A percentile compares a stretch with the other conserved stretches of the same genome.
Evolutionary conservation across 805 yeast genomes (phyloP).

Genomic region (Wickerhamiella musiphila): DNA sequence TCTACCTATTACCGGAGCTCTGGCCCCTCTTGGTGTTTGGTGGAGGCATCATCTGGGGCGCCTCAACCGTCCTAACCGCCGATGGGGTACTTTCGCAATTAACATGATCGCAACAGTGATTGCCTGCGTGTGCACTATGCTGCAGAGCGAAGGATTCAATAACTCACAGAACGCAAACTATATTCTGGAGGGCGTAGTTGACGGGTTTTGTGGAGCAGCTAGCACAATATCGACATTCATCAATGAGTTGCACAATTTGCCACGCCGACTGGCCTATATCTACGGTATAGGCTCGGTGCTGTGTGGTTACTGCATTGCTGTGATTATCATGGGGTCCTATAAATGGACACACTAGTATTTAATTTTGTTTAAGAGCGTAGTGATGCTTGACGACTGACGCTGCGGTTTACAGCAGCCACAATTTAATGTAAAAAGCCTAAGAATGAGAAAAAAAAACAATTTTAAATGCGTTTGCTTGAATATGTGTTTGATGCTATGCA

Average conservation of each 20-base stretch:
- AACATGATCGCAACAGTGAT: slow-evolving; percentile 33
- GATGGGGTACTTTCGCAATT: slow-evolving; percentile 34
- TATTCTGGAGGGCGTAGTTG: slow-evolving; percentile 34
- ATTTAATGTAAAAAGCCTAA: no score
- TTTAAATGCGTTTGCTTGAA: no score
- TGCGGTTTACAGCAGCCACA: no score
- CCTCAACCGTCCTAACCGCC: slow-evolving; percentile 33
- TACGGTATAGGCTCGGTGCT: slow-evolving; percentile 36
- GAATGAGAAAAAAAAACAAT: no score
- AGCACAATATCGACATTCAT: slow-evolving; percentile 69
- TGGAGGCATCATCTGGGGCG: slow-evolving; percentile 38
- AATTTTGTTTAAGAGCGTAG: no score
- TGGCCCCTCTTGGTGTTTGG: slow-evolving; percentile 58
- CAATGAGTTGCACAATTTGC: slow-evolving; percentile 37
- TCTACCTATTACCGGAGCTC: slow-evolving; percentile 52
- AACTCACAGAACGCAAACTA: slow-evolving; percentile 27
- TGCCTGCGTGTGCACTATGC: slow-evolving; percentile 28
- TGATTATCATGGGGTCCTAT: slow-evolving; percentile 54
- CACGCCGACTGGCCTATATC: slow-evolving; percentile 24
- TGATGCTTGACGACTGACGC: no score
- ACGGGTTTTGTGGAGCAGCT: slow-evolving; percentile 55
- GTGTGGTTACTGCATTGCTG: slow-evolving; percentile 30
- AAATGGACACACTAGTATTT: no score
- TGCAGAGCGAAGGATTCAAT: slow-evolving; percentile 25
- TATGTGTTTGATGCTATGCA: no score